Percentiles rank a stretch among this genome's conserved stretches.
phyloP scores from a whole-genome alignment of 805 yeast species.

The Debaryomyces prosopidis region DNA sequence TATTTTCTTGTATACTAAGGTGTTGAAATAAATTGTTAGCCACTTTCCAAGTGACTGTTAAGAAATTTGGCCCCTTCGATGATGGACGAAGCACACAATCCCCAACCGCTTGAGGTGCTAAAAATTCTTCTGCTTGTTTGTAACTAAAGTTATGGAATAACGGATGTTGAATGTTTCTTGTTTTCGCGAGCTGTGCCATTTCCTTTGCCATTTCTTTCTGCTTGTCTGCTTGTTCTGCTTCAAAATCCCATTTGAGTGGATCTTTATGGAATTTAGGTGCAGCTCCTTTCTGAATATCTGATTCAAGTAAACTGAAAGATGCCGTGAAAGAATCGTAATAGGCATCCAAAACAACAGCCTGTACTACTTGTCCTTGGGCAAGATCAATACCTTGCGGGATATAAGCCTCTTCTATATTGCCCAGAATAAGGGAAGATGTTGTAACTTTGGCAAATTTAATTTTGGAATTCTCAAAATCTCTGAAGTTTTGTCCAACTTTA shows the following conservation, averaged over 20 bases:
- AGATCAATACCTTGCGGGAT: constrained; percentile 46
- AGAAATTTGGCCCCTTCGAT: constrained; percentile 81
- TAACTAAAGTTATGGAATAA: constrained; percentile 80
- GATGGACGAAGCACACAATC: constrained; percentile 94
- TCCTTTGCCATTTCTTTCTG: constrained; percentile 59
- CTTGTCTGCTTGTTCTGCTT: constrained; percentile 67
- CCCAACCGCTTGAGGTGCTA: constrained; percentile 88
- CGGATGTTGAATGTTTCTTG: constrained; percentile 88
- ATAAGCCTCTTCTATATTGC: constrained; percentile 46
- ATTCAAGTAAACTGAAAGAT: constrained; percentile 66
- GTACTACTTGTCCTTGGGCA: constrained; percentile 75
- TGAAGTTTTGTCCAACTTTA: constrained; percentile 64
- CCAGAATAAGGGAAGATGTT: constrained; percentile 43
- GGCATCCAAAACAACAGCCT: constrained; percentile 71
- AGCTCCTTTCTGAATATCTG: constrained; percentile 59
- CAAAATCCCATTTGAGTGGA: constrained; percentile 76
- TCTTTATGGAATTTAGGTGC: constrained; percentile 50
- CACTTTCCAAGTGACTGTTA: constrained; percentile 96
- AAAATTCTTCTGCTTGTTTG: constrained; percentile 87
- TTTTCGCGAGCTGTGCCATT: constrained; percentile 64
- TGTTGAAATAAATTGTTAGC: constrained; percentile 91
- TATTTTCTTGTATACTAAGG: constrained; percentile 77
- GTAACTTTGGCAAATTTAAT: constrained; percentile 40
- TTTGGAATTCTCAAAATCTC: constrained; percentile 51
- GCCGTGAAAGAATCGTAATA: constrained; percentile 77